A percentile compares a stretch with the other conserved stretches of the same genome.
Conservation (phyloP, 2,329 filamentous ascomycete genomes). For the Beauveria varroae region DNA sequence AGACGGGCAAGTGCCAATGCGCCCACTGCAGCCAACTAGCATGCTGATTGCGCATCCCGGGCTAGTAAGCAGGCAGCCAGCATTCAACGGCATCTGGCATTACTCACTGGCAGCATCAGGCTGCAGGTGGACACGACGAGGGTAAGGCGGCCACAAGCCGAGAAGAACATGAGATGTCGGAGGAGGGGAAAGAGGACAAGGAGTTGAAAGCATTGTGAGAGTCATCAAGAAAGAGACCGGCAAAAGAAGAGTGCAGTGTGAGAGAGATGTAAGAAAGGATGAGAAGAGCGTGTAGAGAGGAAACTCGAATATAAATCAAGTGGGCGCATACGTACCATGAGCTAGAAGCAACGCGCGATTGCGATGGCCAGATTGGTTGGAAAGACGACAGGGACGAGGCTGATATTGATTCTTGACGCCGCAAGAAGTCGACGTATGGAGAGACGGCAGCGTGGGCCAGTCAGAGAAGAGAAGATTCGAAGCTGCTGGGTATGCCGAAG, state of each 20-base stretch:
- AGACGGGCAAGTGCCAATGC: not conserved
- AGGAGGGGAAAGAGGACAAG: not conserved
- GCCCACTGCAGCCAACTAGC: not conserved
- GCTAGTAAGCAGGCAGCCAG: not conserved
- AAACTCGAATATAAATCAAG: not conserved
- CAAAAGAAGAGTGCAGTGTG: not conserved
- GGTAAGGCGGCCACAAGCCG: not conserved
- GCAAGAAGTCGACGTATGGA: not conserved
- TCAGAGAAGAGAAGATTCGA: not conserved
- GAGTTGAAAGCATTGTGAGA: not conserved
- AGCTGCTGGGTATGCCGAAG: not conserved
- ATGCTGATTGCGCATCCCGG: not conserved
- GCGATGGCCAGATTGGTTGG: not conserved
- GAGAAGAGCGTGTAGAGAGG: not conserved
- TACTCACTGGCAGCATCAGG: not conserved
- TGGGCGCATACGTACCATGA: no score
- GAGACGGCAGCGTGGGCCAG: not conserved
- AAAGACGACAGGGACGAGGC: not conserved
- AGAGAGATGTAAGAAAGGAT: no score
- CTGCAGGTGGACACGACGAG: not conserved
- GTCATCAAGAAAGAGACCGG: not conserved
- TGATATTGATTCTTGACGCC: not conserved
- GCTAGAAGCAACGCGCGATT: no score
- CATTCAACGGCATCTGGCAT: no score
- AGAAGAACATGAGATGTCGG: not conserved